Percentiles rank a stretch among this genome's conserved stretches.
Evolutionary conservation across 257 asterid genomes (phyloP).

Genomic region (Misopates orontium): DNA sequence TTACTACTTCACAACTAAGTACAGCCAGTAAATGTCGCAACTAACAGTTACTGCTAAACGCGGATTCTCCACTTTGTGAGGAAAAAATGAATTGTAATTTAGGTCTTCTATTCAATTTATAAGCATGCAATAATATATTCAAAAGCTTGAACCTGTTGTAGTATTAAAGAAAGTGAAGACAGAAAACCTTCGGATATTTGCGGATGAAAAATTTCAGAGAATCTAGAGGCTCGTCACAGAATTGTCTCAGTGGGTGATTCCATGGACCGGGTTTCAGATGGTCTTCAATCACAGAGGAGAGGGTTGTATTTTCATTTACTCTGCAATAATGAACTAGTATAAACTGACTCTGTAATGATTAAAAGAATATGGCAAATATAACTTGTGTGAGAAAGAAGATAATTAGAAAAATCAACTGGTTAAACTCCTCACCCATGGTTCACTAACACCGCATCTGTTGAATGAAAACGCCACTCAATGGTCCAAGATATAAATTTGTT

Average conservation of each 20-base stretch:
- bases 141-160: neutral
- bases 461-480: conserved; percentile 81
- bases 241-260: conserved; percentile 71
- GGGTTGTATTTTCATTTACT: conserved; percentile 57
- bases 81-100: neutral
- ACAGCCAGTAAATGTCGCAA: neutral
- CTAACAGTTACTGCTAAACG: conserved; percentile 8
- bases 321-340: conserved; percentile 43
- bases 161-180: conserved; percentile 10
- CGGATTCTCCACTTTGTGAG: neutral
- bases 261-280: conserved; percentile 82
- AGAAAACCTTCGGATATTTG: conserved; percentile 65
- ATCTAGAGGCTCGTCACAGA: conserved; percentile 56
- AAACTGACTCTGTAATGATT: neutral
- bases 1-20: conserved; percentile 2
- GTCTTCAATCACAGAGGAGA: conserved; percentile 57
- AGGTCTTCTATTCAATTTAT: neutral
- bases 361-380: conserved; percentile 9
- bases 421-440: conserved; percentile 75
- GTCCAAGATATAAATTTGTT: conserved; percentile 85
- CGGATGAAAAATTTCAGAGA: conserved; percentile 76
- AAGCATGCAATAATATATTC: neutral
- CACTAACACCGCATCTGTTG: conserved; percentile 59
- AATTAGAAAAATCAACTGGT: neutral
- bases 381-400: neutral